Conservation (phyloP, 108 stramenopile species). For the Skeletonema grethae region DNA sequence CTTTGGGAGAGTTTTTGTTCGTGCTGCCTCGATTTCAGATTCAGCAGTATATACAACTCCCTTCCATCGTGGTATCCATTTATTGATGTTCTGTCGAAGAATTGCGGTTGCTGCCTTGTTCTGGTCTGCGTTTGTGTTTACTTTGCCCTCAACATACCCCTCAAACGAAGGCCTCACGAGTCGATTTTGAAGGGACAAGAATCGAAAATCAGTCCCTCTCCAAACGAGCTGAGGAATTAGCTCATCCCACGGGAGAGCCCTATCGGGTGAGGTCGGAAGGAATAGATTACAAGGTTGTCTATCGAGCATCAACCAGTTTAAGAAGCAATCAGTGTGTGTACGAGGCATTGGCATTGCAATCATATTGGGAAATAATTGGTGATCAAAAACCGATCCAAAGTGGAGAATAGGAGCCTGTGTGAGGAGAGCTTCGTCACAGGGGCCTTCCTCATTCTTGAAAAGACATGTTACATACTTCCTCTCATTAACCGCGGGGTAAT, state of each 20-base stretch:
- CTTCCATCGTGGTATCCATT: slow-evolving; percentile 5
- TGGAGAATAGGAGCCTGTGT: background rate
- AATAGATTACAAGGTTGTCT: slow-evolving; percentile 1
- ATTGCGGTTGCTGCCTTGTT: background rate
- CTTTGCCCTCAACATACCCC: background rate
- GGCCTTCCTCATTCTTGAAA: slow-evolving; percentile 14
- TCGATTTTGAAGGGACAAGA: background rate
- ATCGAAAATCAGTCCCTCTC: slow-evolving; percentile 39
- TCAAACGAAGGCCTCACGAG: background rate
- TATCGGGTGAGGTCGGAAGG: slow-evolving; percentile 1
- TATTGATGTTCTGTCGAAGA: background rate
- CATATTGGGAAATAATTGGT: slow-evolving; percentile 3
- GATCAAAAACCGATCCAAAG: background rate
- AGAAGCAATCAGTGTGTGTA: slow-evolving; percentile 5
- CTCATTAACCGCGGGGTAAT: background rate
- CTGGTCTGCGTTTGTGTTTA: background rate
- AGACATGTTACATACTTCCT: background rate
- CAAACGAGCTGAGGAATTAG: slow-evolving; percentile 32
- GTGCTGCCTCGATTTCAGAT: slow-evolving; percentile 2
- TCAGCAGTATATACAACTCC: background rate
- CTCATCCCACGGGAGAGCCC: slow-evolving; percentile 5
- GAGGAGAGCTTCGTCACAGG: background rate
- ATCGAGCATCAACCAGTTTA: background rate
- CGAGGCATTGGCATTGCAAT: slow-evolving; percentile 1
- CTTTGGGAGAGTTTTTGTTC: background rate